phyloP scores from a whole-genome alignment of 768 basidiomycete genomes.

The Holtermanniella nyarrowii region DNA sequence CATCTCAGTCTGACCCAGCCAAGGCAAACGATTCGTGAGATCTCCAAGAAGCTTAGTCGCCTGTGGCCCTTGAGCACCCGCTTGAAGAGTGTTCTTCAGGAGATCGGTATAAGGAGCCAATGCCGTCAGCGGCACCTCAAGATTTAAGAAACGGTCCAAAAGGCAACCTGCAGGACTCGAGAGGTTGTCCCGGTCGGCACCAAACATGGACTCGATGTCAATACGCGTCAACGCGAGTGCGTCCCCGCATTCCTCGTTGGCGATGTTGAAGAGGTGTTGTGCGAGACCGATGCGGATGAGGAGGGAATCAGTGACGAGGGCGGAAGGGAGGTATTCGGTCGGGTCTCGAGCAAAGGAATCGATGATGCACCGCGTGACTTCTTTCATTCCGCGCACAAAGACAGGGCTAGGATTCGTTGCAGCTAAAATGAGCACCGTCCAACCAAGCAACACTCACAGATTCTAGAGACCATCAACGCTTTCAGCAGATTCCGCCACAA shows the following conservation, averaged over 20 bases:
- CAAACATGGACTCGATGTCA: not conserved
- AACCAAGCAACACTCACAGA: not conserved
- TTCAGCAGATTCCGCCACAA: conserved; percentile 22
- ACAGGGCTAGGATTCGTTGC: conserved; percentile 5
- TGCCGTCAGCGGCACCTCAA: conserved; percentile 2
- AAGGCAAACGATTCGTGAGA: conserved; percentile 27
- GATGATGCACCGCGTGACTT: conserved; percentile 17
- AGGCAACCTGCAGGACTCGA: conserved; percentile 15
- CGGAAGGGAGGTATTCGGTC: conserved; percentile 20
- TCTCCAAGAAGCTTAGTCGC: conserved; percentile 28
- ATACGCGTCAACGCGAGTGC: conserved; percentile 1
- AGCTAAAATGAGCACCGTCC: not conserved
- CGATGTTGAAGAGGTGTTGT: conserved; percentile 9
- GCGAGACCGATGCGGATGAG: conserved; percentile 7
- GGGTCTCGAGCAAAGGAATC: conserved; percentile 23
- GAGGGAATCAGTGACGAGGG: conserved; percentile 10
- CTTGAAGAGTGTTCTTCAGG: conserved; percentile 6
- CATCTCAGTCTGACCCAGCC: conserved; percentile 19
- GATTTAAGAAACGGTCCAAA: conserved; percentile 20
- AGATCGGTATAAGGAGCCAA: conserved; percentile 3
- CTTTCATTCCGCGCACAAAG: conserved; percentile 11
- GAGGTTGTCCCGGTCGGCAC: conserved; percentile 9
- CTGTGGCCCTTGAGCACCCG: conserved; percentile 9
- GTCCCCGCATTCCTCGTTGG: conserved; percentile 9
- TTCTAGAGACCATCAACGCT: conserved; percentile 10